Evolutionary conservation across 2,329 filamentous ascomycete species (phyloP).

Genomic region (Fusarium verticillioides): DNA sequence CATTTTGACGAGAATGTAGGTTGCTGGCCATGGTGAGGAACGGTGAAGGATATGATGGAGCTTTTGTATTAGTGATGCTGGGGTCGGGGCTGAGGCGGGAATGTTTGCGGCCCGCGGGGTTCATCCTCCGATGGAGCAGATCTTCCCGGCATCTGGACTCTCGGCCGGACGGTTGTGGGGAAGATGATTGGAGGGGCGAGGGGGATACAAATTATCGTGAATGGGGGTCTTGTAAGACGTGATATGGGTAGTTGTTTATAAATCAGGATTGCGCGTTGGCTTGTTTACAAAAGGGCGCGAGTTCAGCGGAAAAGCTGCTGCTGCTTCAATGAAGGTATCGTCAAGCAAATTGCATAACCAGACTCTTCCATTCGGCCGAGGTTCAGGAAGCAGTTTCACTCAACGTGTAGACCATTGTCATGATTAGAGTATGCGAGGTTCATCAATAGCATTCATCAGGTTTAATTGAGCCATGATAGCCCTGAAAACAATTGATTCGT

Average conservation of each 20-base stretch:
- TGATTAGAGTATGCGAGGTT: rapidly evolving
- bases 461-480: neutral
- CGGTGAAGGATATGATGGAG: neutral
- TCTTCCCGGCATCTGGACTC: constrained; percentile 4
- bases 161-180: neutral
- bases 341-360: neutral
- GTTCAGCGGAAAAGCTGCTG: neutral
- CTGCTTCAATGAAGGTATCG: neutral
- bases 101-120: constrained; percentile 26
- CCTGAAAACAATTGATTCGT: neutral
- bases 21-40: neutral
- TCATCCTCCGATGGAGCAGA: constrained; percentile 21
- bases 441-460: rapidly evolving
- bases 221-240: neutral
- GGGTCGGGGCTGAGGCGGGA: neutral
- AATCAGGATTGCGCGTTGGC: neutral
- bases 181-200: neutral
- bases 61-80: constrained; percentile 18
- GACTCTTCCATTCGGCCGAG: neutral
- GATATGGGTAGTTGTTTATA: neutral
- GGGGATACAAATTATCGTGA: too few species aligned
- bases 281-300: neutral
- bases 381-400: rapidly evolving
- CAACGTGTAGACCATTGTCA: rapidly evolving
- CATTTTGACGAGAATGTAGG: neutral